phyloP scores from a whole-genome alignment of 2,329 filamentous ascomycete species.

The Thermomyces lanuginosus region DNA sequence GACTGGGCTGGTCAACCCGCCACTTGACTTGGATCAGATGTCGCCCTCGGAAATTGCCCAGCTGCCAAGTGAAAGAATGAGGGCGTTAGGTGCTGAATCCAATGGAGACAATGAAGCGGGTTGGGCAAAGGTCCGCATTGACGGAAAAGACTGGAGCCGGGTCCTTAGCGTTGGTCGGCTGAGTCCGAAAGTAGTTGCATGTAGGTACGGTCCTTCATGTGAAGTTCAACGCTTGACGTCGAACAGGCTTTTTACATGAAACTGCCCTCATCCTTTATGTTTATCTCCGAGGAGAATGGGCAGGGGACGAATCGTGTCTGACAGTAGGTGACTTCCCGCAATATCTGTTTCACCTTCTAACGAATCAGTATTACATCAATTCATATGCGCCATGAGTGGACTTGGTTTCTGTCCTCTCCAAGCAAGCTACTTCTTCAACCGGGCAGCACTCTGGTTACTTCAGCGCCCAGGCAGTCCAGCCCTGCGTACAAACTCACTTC shows the following conservation, averaged over 20 bases:
- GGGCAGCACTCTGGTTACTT: too few relatives aligned
- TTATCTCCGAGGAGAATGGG: slow-evolving; percentile 26
- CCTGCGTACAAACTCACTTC: too few relatives aligned
- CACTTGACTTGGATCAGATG: slow-evolving; percentile 64
- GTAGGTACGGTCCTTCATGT: slow-evolving; percentile 29
- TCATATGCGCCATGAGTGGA: slow-evolving; percentile 5
- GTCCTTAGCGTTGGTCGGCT: slow-evolving; percentile 85
- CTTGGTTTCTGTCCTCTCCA: too few relatives aligned
- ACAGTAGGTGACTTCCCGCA: slow-evolving; percentile 20
- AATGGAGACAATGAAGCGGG: slow-evolving; percentile 55
- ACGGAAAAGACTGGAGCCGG: slow-evolving; percentile 83
- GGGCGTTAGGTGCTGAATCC: slow-evolving; percentile 34
- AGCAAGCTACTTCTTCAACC: too few relatives aligned
- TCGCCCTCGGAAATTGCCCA: slow-evolving; percentile 49
- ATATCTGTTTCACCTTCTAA: slow-evolving; percentile 1
- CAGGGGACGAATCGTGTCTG: slow-evolving; percentile 30
- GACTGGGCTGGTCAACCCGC: slow-evolving; percentile 72
- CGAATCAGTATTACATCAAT: slow-evolving; percentile 6
- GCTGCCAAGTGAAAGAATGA: slow-evolving; percentile 68
- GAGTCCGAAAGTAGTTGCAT: slow-evolving; percentile 83
- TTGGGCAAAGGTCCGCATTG: slow-evolving; percentile 81
- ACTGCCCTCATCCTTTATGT: slow-evolving; percentile 31
- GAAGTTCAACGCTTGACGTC: not conserved
- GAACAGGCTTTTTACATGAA: slow-evolving; percentile 28
- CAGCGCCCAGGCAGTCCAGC: too few relatives aligned